Evolutionary conservation across 192 early-diverging fungal genomes (phyloP).

Genomic region (Hyaloraphidium curvatum): DNA sequence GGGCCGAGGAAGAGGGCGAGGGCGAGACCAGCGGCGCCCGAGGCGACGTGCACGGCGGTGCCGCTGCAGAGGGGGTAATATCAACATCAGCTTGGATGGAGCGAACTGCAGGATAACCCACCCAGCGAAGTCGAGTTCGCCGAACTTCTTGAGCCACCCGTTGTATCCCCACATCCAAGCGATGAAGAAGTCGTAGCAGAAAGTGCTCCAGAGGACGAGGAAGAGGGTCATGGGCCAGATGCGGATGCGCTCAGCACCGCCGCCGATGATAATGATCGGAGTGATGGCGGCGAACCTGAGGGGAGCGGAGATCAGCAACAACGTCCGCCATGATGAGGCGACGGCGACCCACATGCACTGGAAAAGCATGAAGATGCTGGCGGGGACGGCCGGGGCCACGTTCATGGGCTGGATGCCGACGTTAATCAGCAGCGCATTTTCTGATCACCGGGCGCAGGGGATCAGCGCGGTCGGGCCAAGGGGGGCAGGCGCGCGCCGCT

Average conservation of each 20-base stretch:
- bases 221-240: conserved; percentile 8
- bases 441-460: background rate
- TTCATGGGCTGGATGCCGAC: conserved; percentile 3
- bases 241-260: conserved; percentile 6
- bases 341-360: conserved; percentile 7
- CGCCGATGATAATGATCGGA: conserved; percentile 6
- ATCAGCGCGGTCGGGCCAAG: background rate
- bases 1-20: conserved; percentile 5
- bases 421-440: conserved; percentile 6
- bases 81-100: background rate
- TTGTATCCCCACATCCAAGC: conserved; percentile 7
- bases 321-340: too few relatives aligned
- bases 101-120: background rate
- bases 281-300: conserved; percentile 8
- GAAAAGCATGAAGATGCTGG: conserved; percentile 9
- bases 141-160: conserved; percentile 8
- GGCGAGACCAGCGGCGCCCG: conserved; percentile 7
- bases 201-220: conserved; percentile 5
- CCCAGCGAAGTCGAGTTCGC: conserved; percentile 8
- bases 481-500: too few relatives aligned
- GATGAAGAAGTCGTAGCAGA: conserved; percentile 7
- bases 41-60: conserved; percentile 7
- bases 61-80: background rate
- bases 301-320: background rate
- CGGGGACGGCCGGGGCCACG: conserved; percentile 4